phyloP scores from a whole-genome alignment of 768 basidiomycete genomes.

The Kwoniella sp. region DNA sequence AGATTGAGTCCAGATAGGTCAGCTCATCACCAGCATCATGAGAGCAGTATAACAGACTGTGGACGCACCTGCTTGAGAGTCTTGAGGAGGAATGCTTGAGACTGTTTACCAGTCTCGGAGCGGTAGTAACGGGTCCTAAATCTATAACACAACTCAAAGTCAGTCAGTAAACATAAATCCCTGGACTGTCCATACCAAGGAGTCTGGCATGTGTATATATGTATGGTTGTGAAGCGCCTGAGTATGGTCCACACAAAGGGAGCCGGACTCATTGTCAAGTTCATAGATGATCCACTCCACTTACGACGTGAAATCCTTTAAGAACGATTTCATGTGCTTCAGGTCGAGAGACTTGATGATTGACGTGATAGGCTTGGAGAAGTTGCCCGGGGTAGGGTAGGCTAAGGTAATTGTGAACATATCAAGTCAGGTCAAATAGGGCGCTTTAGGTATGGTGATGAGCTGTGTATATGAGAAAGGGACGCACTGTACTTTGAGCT shows the following conservation, averaged over 20 bases:
- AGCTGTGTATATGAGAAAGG: constrained; percentile 7
- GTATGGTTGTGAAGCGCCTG: too few relatives aligned
- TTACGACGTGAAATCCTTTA: constrained; percentile 46
- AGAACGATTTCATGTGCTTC: constrained; percentile 45
- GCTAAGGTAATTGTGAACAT: constrained; percentile 21
- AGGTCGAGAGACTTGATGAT: constrained; percentile 43
- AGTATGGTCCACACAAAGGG: neutral
- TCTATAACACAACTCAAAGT: constrained; percentile 11
- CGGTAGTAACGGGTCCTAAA: constrained; percentile 59
- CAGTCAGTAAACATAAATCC: neutral
- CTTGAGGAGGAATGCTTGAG: constrained; percentile 55
- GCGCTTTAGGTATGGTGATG: neutral
- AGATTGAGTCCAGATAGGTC: neutral
- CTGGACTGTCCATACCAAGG: too few relatives aligned
- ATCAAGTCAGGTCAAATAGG: neutral
- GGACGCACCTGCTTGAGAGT: constrained; percentile 51
- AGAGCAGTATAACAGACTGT: neutral
- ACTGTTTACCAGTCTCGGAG: constrained; percentile 56
- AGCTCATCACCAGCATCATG: neutral
- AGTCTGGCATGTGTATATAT: too few relatives aligned
- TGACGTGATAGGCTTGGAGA: constrained; percentile 46
- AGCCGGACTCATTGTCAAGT: neutral
- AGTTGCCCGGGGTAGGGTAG: constrained; percentile 53
- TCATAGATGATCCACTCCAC: neutral
- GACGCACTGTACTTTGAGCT: constrained; percentile 46